Evolutionary conservation across 2,329 filamentous ascomycete species (phyloP), one percentile per base, ranked within the genome.

Genomic region (Aureobasidium uvarum): DNA sequence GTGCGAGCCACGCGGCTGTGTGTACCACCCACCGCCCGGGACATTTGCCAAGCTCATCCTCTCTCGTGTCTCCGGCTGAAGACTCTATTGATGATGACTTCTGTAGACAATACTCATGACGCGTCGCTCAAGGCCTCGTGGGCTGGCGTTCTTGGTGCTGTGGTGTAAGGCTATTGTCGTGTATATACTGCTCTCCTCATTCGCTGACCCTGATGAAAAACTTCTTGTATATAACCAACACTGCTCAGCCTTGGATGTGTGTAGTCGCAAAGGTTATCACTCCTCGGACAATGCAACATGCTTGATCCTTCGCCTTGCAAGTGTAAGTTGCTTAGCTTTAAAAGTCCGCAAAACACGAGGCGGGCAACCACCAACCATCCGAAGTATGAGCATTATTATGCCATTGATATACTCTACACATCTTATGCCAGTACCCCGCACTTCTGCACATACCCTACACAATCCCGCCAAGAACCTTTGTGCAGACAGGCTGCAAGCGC

Each of bases 1-100:
- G 39, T 43, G 13, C 58, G 11, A 36, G 58, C 58, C 58, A 62
- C 58, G 58, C 58, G 58, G 43, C 58, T 62, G 58, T 62, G 58
- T 39, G 31, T 20, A 50, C 13, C 39, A n/a, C 36, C 11, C 2
- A 41, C 8, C 16, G 28, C 55, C 41, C 28, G 25, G 39, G 33
- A 33, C 23, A 7, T 31, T 46, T 16, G 55, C 55, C 55, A 11
- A 50, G 45, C 33, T 8, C 10, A 36, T 8, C 8, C 33, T 23
- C 14, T n/a, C 13, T 23, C 23, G 8, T 59, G 58, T 48, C 58
- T 62, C 31, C 33, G 58, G 43, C 43, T 62, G n/a, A 13, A 50
- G 10, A 33, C 4, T 11, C 10, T 6, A 1, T 14, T 20, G 14
- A 23, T 8, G n/a, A 18, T 55, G 20, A 16, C 38, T 14, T 23